Percentiles rank a stretch among this genome's conserved stretches.
phyloP scores from a whole-genome alignment of 2,329 filamentous ascomycete species.

The Cytospora piceae region DNA sequence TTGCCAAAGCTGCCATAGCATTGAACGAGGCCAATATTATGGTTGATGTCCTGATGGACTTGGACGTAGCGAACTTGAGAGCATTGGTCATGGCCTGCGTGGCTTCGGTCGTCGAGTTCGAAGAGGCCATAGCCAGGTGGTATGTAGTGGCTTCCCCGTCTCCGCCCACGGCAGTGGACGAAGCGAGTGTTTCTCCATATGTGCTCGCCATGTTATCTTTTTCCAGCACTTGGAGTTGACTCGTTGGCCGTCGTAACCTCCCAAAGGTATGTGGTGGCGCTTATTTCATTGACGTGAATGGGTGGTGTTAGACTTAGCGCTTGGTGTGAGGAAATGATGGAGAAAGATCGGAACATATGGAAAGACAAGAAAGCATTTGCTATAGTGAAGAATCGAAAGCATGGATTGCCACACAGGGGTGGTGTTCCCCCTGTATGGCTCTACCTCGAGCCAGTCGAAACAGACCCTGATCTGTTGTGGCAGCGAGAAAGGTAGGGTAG shows the following conservation, averaged over 20 bases:
- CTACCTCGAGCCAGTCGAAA: conserved; percentile 51
- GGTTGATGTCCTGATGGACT: conserved; percentile 63
- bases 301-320: conserved; percentile 20
- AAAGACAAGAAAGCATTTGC: conserved; percentile 42
- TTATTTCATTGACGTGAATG: conserved; percentile 29
- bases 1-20: conserved; percentile 59
- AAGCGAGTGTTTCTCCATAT: conserved; percentile 14
- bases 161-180: conserved; percentile 15
- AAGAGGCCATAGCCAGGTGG: conserved; percentile 30
- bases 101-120: conserved; percentile 46
- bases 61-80: conserved; percentile 56
- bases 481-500: conserved; percentile 36
- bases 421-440: conserved; percentile 36
- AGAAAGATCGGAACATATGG: conserved; percentile 34
- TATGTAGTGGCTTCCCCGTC: conserved; percentile 28
- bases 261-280: conserved; percentile 38
- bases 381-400: conserved; percentile 34
- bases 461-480: conserved; percentile 46
- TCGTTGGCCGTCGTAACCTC: conserved; percentile 31
- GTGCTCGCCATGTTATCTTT: conserved; percentile 18
- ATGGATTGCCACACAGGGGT: conserved; percentile 29
- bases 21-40: conserved; percentile 66
- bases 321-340: conserved; percentile 20
- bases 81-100: conserved; percentile 51
- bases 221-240: conserved; percentile 18